These are phyloP conservation scores for Mycena maculata DNA, from an alignment of 768 basidiomycete genomes.

Conservation along the genomic window DNA sequence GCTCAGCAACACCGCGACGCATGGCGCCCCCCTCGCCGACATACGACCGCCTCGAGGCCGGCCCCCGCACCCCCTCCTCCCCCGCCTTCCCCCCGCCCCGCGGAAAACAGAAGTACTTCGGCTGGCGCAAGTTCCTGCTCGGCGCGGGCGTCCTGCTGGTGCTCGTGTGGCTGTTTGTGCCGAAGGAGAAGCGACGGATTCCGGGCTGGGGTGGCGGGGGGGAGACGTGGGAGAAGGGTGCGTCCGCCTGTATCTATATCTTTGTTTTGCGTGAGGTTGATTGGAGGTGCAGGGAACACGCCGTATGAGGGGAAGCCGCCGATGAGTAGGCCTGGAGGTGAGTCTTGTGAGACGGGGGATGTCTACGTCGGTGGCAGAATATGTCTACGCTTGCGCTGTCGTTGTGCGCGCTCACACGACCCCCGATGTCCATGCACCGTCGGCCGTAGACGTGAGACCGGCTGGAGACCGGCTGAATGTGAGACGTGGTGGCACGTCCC, in stretches of 20 bases:
- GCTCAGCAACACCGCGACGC: conserved; percentile 1
- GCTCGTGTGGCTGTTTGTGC: conserved; percentile 77
- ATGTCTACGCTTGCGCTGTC: too few species aligned
- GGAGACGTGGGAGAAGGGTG: conserved; percentile 35
- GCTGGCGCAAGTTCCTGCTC: conserved; percentile 77
- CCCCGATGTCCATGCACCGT: too few species aligned
- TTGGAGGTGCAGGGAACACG: conserved; percentile 18
- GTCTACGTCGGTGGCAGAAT: too few species aligned
- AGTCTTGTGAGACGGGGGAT: not conserved
- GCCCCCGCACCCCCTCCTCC: conserved; percentile 60
- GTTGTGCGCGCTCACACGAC: too few species aligned
- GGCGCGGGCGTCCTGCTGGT: conserved; percentile 66
- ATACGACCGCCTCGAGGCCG: conserved; percentile 73
- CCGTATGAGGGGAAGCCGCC: conserved; percentile 19
- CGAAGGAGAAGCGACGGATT: conserved; percentile 45
- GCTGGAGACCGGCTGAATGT: too few species aligned
- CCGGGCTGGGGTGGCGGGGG: conserved; percentile 38
- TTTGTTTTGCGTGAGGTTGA: not conserved
- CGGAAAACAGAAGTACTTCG: conserved; percentile 45
- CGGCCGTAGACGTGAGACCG: too few species aligned
- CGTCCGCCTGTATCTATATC: too few species aligned
- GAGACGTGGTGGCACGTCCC: too few species aligned
- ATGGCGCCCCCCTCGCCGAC: conserved; percentile 50
- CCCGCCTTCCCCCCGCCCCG: conserved; percentile 44
- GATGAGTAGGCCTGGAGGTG: not conserved